Conservation (phyloP, 176 grass and related monocot genomes). For the Ampelocalamus luodianensis region DNA sequence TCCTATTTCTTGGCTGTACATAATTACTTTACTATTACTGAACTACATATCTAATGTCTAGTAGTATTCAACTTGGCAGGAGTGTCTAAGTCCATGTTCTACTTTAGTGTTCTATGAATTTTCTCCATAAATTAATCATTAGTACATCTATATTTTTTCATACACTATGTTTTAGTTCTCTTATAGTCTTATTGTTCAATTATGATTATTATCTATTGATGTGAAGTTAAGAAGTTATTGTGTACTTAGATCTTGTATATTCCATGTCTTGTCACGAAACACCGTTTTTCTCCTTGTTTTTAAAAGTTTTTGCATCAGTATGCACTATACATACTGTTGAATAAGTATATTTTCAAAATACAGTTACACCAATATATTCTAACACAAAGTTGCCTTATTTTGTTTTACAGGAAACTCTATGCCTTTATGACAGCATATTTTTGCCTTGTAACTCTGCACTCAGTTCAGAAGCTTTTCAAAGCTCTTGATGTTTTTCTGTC, state of each 20-base stretch:
- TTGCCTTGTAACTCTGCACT: not conserved
- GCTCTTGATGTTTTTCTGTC: not conserved
- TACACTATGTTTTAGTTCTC: not conserved
- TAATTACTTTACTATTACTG: not conserved
- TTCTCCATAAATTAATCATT: not conserved
- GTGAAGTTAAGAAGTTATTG: not conserved
- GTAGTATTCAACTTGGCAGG: not conserved
- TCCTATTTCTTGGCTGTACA: not conserved
- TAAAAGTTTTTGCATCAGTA: not conserved
- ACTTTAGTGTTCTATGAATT: not conserved
- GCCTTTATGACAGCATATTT: constrained; percentile 41
- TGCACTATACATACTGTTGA: not conserved
- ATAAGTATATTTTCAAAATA: constrained; percentile 4
- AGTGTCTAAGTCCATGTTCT: not conserved
- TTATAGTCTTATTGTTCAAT: not conserved
- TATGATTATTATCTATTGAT: too few species aligned
- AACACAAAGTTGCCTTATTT: not conserved
- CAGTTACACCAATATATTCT: not conserved
- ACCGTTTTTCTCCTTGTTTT: not conserved
- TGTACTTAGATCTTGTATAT: not conserved
- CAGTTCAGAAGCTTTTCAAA: constrained; percentile 15
- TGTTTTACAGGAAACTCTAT: constrained; percentile 33
- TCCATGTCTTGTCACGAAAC: not conserved
- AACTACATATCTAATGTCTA: not conserved
- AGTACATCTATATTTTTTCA: not conserved